Conservation (phyloP, 1,139 yeast species). For the Candida mesenterica region DNA sequence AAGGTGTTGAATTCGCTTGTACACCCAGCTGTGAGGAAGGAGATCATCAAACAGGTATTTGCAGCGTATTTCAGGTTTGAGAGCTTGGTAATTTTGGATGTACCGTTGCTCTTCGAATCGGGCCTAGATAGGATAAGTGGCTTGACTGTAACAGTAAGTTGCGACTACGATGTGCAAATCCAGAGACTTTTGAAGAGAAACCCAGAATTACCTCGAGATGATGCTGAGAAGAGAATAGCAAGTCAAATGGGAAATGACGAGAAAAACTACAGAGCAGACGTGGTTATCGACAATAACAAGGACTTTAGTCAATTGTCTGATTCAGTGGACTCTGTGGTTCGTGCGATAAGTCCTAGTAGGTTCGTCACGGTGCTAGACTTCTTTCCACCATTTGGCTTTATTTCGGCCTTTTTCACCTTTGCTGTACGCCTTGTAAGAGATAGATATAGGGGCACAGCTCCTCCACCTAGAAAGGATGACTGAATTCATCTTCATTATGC, state of each 20-base stretch:
- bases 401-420: slow-evolving; percentile 27
- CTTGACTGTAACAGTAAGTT: slow-evolving; percentile 62
- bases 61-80: slow-evolving; percentile 50
- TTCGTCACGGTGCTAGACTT: slow-evolving; percentile 60
- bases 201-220: slow-evolving; percentile 60
- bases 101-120: slow-evolving; percentile 86
- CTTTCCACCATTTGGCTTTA: slow-evolving; percentile 50
- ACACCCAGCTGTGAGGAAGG: slow-evolving; percentile 84
- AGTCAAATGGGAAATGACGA: slow-evolving; percentile 72
- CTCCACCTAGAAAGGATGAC: slow-evolving; percentile 4
- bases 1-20: slow-evolving; percentile 67
- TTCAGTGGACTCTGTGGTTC: slow-evolving; percentile 47
- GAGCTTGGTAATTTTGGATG: slow-evolving; percentile 73
- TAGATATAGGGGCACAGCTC: slow-evolving; percentile 8
- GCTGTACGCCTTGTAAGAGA: slow-evolving; percentile 11
- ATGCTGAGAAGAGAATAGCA: slow-evolving; percentile 67
- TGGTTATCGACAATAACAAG: slow-evolving; percentile 64
- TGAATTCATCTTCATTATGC: slow-evolving; percentile 40
- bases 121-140: slow-evolving; percentile 74
- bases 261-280: slow-evolving; percentile 61
- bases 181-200: slow-evolving; percentile 65
- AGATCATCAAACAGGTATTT: slow-evolving; percentile 59
- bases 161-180: slow-evolving; percentile 57
- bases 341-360: slow-evolving; percentile 47
- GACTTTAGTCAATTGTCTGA: slow-evolving; percentile 47